Evolutionary conservation across 371 early-diverging fungal genomes (phyloP), one percentile per base, ranked within the genome.

Genomic region (Catenaria anguillulae): DNA sequence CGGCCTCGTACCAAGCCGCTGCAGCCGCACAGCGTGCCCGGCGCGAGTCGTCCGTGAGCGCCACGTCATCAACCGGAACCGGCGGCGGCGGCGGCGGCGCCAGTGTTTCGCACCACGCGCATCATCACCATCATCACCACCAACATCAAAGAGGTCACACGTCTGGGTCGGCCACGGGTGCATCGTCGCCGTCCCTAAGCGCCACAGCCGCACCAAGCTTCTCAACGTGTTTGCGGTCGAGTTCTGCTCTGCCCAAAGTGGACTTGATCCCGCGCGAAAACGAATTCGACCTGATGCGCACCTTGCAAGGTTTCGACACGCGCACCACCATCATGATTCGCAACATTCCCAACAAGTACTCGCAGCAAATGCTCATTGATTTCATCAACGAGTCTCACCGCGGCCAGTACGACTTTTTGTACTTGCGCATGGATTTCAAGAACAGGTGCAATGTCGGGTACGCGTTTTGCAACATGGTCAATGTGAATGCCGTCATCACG

Each of bases 331-430:
- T 86, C 67, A 93, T 93, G 94, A 84, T 93, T 46, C 81, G 87
- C 63, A 90, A 92, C 65, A 89, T 93, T 60, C 94, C 94, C 26
- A 92, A 92, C 76, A 88, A 89, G 70, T 88, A 86, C 66, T 84
- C 87, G 17, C 83, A 84, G 79, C 72, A 76, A 67, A 88, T 90
- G 90, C 70, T 94, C 26, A 72, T 87, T 23, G 84, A 87, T 23
- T 75, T 83, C 58, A 70, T 96, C 43, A 82, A 93, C 67, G 77
- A 84, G 17, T 85, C 84, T 0, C 91, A 90, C 67, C 68, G 73
- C 56, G 86, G 82, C 42, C 66, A 74, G n/a, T 85, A 77, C 63
- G 88, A 93, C 65, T 94, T 94, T 70, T 62, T 94, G 13, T 94
- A 94, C 71, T 73, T 94, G 24, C 75, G 92, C 45, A 90, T 92